phyloP scores from a whole-genome alignment of 345 rosid genomes.

The Conringia planisiliqua region DNA sequence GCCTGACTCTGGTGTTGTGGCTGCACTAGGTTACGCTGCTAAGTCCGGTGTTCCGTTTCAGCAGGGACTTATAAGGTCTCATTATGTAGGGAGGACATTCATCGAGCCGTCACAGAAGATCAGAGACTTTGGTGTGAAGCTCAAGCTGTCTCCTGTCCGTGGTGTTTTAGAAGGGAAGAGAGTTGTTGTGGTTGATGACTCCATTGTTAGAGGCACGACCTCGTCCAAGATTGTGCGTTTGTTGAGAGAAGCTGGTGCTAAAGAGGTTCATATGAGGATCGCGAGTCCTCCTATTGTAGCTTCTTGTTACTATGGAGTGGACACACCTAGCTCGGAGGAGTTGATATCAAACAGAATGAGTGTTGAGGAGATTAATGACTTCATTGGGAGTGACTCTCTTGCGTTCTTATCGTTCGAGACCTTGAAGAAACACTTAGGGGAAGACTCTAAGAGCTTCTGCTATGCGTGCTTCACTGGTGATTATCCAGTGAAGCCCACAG shows the following conservation, averaged over 20 bases:
- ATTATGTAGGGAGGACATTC: conserved; percentile 92
- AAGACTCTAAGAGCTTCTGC: conserved; percentile 59
- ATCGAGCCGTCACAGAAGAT: conserved; percentile 93
- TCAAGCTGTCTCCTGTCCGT: conserved; percentile 83
- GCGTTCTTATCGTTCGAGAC: conserved; percentile 71
- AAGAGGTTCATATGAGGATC: conserved; percentile 95
- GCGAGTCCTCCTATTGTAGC: conserved; percentile 89
- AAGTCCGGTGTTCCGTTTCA: conserved; percentile 85
- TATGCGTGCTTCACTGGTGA: conserved; percentile 91
- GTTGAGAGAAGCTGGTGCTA: conserved; percentile 87
- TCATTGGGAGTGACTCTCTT: conserved; percentile 77
- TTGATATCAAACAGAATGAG: conserved; percentile 86
- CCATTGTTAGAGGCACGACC: conserved; percentile 91
- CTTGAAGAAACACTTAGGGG: conserved; percentile 52
- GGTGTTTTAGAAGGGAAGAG: conserved; percentile 83
- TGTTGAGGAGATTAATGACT: conserved; percentile 70
- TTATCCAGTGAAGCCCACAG: conserved; percentile 78
- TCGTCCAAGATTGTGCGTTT: conserved; percentile 84
- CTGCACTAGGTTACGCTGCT: conserved; percentile 87
- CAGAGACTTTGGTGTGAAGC: conserved; percentile 95
- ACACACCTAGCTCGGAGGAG: conserved; percentile 87
- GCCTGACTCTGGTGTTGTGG: conserved; percentile 95
- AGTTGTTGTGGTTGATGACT: conserved; percentile 95
- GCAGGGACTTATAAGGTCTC: conserved; percentile 88
- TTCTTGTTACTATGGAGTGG: conserved; percentile 95